Evolutionary conservation across 805 yeast species (phyloP).

Genomic region (Spathaspora girioi): DNA sequence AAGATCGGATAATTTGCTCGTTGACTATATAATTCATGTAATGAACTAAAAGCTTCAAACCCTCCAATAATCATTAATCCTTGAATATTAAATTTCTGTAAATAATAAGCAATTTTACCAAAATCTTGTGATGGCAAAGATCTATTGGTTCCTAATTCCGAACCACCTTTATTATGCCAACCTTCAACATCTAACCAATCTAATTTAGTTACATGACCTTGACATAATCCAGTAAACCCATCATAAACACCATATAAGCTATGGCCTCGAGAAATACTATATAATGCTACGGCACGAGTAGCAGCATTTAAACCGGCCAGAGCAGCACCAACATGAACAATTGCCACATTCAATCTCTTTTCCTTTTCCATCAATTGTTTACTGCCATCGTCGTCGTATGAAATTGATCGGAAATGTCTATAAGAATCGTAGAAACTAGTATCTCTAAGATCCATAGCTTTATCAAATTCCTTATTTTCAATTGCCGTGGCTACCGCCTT

Average conservation of each 20-base stretch:
- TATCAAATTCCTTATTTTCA: slow-evolving; percentile 58
- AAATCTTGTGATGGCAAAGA: slow-evolving; percentile 63
- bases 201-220: slow-evolving; percentile 56
- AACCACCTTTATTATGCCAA: slow-evolving; percentile 75
- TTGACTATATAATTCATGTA: slow-evolving; percentile 61
- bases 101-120: slow-evolving; percentile 69
- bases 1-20: slow-evolving; percentile 64
- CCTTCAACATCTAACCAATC: slow-evolving; percentile 69
- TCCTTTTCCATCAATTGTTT: slow-evolving; percentile 41
- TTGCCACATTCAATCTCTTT: slow-evolving; percentile 60
- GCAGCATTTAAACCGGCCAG: slow-evolving; percentile 77
- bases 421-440: slow-evolving; percentile 65
- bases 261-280: slow-evolving; percentile 75
- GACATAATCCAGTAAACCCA: slow-evolving; percentile 69
- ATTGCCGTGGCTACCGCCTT: slow-evolving; percentile 72
- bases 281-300: slow-evolving; percentile 69
- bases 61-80: slow-evolving; percentile 79
- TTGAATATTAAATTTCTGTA: slow-evolving; percentile 63
- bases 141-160: slow-evolving; percentile 80
- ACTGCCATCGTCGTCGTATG: slow-evolving; percentile 33
- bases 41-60: slow-evolving; percentile 72
- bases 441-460: slow-evolving; percentile 70
- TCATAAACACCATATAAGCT: slow-evolving; percentile 66
- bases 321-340: slow-evolving; percentile 77
- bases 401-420: slow-evolving; percentile 56